phyloP scores from a whole-genome alignment of 139 green algal species.

The Klebsormidium nitens region DNA sequence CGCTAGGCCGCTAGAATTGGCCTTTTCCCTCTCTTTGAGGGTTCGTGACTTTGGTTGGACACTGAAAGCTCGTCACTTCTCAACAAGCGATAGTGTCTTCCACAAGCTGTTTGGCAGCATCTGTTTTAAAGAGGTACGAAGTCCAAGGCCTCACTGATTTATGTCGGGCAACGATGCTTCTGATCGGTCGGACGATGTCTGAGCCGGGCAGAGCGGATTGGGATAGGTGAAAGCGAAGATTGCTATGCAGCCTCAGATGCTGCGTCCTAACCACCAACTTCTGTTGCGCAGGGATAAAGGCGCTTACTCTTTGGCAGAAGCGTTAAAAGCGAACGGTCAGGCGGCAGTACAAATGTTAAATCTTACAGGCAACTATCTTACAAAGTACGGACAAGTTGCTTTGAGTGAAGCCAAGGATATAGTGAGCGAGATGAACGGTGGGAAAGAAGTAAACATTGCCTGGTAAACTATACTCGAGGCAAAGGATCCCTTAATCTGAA shows the following conservation, averaged over 20 bases:
- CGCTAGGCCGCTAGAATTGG: too few relatives aligned
- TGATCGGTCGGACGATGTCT: not conserved
- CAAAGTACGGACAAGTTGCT: conserved; percentile 84
- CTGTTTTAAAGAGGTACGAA: too few relatives aligned
- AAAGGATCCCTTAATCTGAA: too few relatives aligned
- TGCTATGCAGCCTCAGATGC: not conserved
- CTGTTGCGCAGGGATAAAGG: too few relatives aligned
- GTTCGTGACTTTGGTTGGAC: too few relatives aligned
- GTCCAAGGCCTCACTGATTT: not conserved
- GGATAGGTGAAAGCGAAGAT: not conserved
- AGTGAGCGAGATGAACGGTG: conserved; percentile 81
- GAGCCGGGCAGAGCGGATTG: not conserved
- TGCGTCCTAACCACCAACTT: conserved; percentile 36
- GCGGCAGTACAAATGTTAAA: conserved; percentile 73
- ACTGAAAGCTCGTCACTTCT: too few relatives aligned
- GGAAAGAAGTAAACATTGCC: conserved; percentile 42
- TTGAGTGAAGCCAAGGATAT: conserved; percentile 90
- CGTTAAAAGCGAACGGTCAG: conserved; percentile 83
- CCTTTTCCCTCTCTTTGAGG: too few relatives aligned
- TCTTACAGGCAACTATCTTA: conserved; percentile 93
- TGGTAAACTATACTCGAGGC: too few relatives aligned
- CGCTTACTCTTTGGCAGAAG: conserved; percentile 86
- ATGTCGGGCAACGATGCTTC: not conserved
- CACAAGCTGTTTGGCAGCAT: too few relatives aligned
- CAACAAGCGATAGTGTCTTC: too few relatives aligned